Evolutionary conservation across 768 basidiomycete species (phyloP), one percentile per base, ranked within the genome.

Genomic region (Mrakia blollopis): DNA sequence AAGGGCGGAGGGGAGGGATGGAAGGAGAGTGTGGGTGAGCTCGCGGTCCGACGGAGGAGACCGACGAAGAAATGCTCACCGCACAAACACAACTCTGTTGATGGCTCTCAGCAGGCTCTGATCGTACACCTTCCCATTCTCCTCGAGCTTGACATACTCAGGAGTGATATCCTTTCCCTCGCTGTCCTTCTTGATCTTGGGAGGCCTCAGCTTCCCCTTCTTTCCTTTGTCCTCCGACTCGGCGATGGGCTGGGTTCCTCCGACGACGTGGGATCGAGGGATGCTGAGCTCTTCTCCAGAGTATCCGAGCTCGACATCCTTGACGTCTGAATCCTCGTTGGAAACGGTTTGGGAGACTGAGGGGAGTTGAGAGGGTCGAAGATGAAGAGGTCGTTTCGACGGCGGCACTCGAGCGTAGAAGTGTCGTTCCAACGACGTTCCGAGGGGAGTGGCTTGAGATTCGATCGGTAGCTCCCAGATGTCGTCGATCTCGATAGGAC

Each of bases 381-480:
- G 67, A 28, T 78, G 69, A 21, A 37, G 30, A 21, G 79, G 88
- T 1, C 87, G 83, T 73, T n/a, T n/a, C 86, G 84, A 69, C 87
- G 88, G 87, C 11, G 88, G 84, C 80, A 87, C 88, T 30, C 88
- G 85, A 1, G 81, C 78, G 79, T 87, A 89, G 79, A 88, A 89
- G 57, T 85, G 84, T 23, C 78, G 73, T 77, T 88, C 87, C 3
- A 89, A 79, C 2, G 78, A 77, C 69, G 86, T 84, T 16, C 86
- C 85, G 10, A 88, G 81, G 5, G 79, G 76, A 0, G 81, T 81
- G 0, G 87, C 86, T 47, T 85, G 82, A 14, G 82, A 82, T 14
- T 81, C 63, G 1, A 80, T 72, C 0, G 87, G 87, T 7, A 89
- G 85, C 65, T 85, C 82, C 88, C 57, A 73, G n/a, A 44, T 75